Evolutionary conservation across 1,284 basidiomycete species (phyloP), one percentile per base, ranked within the genome.

Genomic region (Anthracocystis setariae): DNA sequence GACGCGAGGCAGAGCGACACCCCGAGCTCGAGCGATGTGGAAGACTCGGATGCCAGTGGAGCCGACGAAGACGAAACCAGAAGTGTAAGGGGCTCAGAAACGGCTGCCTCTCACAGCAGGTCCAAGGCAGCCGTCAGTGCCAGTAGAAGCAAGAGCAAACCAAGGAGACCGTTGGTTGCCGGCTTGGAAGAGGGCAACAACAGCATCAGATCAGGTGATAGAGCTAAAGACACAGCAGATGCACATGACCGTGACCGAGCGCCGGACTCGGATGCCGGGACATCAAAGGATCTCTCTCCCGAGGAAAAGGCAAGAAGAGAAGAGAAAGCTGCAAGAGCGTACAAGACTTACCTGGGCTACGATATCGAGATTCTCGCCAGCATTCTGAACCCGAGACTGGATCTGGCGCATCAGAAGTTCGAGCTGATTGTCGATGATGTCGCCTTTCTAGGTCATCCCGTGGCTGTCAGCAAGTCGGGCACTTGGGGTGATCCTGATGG

Each of bases 401-500:
- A 90, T 17, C 88, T 94, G 81, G 96, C 93, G 79, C 93, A 98
- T 83, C 92, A 93, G 81, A 93, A 93, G 79, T 98, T 97, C 80
- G 94, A 96, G 82, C 87, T 98, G 25, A 84, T 91, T 43, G 90
- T 97, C 20, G 94, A 98, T 78, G 91, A 94, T 76, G 87, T 98
- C n/a, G 91, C 90, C 2, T 98, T 98, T 81, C 87, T 98, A 38
- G 95, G 95, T 0, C 94, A 98, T 83, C 95, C 95, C 0, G 93
- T 98, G 1, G 91, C 90, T 76, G 88, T 89, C 10, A 90, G 90
- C 32, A 78, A 86, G 42, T 38, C 32, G 5, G 71, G 66, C 2
- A 38, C 33, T 7, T 75, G 73, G 65, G 73, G 57, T 18, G 42
- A 46, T 0, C 38, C 46, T 1, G 49, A 43, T n/a, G 46, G 64